Percentiles rank a stretch among this genome's conserved stretches.
phyloP scores from a whole-genome alignment of 2,329 filamentous ascomycete genomes.

The Aplosporella prunicola region DNA sequence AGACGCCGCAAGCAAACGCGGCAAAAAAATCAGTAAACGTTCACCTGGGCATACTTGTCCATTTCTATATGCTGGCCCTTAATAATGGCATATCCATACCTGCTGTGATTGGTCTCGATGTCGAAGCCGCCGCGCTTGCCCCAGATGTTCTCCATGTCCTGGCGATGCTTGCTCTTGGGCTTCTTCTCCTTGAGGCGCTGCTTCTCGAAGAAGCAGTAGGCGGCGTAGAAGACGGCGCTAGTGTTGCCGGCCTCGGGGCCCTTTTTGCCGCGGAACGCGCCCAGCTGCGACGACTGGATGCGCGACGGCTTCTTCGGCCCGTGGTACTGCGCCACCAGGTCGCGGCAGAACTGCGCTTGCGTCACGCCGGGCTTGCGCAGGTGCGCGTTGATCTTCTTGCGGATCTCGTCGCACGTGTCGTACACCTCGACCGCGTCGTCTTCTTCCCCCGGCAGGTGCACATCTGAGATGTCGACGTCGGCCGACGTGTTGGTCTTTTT shows the following conservation, averaged over 20 bases:
- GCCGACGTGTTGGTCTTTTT: conserved; percentile 19
- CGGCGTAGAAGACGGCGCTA: conserved; percentile 42
- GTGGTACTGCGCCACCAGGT: conserved; percentile 36
- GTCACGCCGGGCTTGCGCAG: conserved; percentile 41
- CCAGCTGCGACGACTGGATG: conserved; percentile 38
- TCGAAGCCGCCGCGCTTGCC: conserved; percentile 1
- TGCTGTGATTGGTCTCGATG: neutral
- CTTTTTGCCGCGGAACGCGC: conserved; percentile 42
- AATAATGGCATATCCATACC: too few species aligned
- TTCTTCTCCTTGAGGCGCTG: conserved; percentile 42
- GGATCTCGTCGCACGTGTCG: conserved; percentile 48
- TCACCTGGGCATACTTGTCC: too few species aligned
- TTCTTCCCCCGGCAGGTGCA: conserved; percentile 42
- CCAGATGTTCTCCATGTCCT: conserved; percentile 40
- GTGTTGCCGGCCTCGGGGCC: conserved; percentile 42
- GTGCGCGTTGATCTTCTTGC: conserved; percentile 46
- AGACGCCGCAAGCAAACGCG: too few species aligned
- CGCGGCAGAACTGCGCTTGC: conserved; percentile 43
- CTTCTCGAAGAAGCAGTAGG: conserved; percentile 53
- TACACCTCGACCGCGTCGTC: conserved; percentile 39
- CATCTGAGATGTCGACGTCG: conserved; percentile 29
- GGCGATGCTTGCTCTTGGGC: conserved; percentile 42
- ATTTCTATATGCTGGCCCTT: too few species aligned
- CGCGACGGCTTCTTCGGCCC: conserved; percentile 20
- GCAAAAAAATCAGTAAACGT: too few species aligned